phyloP scores from a whole-genome alignment of 305 asterid species.

The Fraxinus angustifolia region DNA sequence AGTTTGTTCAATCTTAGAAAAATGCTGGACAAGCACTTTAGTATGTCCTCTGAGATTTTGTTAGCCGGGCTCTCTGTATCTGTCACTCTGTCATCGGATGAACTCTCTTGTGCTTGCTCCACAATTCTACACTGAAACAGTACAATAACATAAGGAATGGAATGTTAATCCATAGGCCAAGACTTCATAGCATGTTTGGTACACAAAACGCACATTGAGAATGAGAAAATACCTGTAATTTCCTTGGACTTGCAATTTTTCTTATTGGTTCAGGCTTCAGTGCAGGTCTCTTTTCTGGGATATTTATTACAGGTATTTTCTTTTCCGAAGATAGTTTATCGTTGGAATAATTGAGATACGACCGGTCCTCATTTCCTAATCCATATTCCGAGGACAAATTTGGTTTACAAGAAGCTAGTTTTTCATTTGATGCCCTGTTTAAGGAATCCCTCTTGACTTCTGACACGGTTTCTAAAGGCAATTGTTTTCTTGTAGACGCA shows the following conservation, averaged over 20 bases:
- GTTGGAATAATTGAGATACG: slow-evolving; percentile 25
- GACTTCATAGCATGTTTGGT: background rate
- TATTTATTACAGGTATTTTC: background rate
- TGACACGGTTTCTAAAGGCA: slow-evolving; percentile 11
- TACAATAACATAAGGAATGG: slow-evolving; percentile 22
- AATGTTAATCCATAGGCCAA: background rate
- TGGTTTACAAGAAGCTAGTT: slow-evolving; percentile 24
- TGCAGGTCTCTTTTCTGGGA: slow-evolving; percentile 28
- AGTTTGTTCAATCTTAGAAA: slow-evolving; percentile 58
- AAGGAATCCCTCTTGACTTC: slow-evolving; percentile 24
- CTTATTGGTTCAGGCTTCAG: slow-evolving; percentile 31
- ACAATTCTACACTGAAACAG: slow-evolving; percentile 49
- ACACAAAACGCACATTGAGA: background rate
- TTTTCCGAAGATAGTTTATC: slow-evolving; percentile 13
- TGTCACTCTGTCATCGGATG: slow-evolving; percentile 38
- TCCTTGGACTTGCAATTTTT: slow-evolving; percentile 37
- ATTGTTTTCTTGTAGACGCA: slow-evolving; percentile 43
- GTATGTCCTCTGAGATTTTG: slow-evolving; percentile 55
- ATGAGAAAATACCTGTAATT: slow-evolving; percentile 37
- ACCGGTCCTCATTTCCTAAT: slow-evolving; percentile 30
- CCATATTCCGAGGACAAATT: slow-evolving; percentile 24
- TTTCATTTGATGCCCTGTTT: slow-evolving; percentile 22
- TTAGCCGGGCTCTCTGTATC: slow-evolving; percentile 50
- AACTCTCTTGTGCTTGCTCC: slow-evolving; percentile 56
- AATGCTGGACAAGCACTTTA: slow-evolving; percentile 63